Evolutionary conservation across 805 yeast genomes (phyloP).

Genomic region (Yamadazyma kitorensis): DNA sequence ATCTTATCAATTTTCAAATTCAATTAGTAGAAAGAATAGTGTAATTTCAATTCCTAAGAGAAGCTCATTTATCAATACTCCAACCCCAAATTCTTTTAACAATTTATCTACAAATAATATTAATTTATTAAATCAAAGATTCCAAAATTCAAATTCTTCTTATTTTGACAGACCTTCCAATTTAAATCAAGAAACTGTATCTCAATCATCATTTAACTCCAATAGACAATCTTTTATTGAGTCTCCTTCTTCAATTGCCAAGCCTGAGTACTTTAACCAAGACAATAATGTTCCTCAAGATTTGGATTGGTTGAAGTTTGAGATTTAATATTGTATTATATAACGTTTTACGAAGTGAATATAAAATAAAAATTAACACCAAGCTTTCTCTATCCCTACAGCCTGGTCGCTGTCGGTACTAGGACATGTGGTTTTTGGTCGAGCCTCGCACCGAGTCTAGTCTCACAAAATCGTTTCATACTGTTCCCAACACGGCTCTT

Average conservation of each 20-base stretch:
- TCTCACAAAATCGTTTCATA: too few species aligned
- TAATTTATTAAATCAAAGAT: constrained; percentile 21
- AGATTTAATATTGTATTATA: constrained; percentile 16
- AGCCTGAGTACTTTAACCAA: constrained; percentile 10
- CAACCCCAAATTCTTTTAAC: constrained; percentile 5
- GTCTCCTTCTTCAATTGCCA: constrained; percentile 5
- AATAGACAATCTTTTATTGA: constrained; percentile 11
- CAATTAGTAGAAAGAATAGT: constrained; percentile 9
- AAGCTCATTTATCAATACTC: constrained; percentile 12
- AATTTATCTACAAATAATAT: constrained; percentile 23
- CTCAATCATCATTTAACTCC: neutral
- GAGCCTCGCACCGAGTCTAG: too few species aligned
- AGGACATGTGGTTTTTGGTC: too few species aligned
- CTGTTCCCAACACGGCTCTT: too few species aligned
- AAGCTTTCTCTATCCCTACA: too few species aligned
- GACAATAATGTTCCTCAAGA: constrained; percentile 14
- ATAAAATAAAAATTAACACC: too few species aligned
- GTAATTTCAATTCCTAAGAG: constrained; percentile 12
- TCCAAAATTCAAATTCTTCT: constrained; percentile 13
- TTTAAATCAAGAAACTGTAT: constrained; percentile 1
- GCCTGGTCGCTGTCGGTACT: too few species aligned
- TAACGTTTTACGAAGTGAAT: constrained; percentile 11
- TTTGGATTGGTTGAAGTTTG: constrained; percentile 27
- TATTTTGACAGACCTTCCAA: constrained; percentile 18
- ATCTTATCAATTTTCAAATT: constrained; percentile 9